phyloP scores from a whole-genome alignment of 345 rosid species.

The Corymbia maculata region DNA sequence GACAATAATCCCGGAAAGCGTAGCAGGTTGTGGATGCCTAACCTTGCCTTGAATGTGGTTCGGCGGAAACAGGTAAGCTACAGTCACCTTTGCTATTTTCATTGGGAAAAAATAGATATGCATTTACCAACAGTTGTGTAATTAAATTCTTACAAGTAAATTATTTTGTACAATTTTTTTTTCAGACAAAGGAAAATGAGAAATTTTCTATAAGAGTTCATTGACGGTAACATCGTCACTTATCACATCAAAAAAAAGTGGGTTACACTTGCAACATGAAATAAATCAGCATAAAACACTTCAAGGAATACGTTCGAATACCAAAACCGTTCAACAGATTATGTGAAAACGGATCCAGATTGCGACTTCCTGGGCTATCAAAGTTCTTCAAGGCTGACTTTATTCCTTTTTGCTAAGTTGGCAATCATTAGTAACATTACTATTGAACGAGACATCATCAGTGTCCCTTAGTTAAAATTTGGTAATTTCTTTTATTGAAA shows the following conservation, averaged over 20 bases:
- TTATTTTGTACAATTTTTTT: no score
- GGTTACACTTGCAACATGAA: not conserved
- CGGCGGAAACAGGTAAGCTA: no score
- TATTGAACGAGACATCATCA: not conserved
- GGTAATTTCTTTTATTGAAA: not conserved
- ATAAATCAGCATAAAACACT: not conserved
- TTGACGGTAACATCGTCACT: fast-evolving
- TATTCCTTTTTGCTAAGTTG: not conserved
- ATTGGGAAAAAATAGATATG: no score
- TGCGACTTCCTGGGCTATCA: not conserved
- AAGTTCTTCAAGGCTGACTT: not conserved
- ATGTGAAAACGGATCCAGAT: not conserved
- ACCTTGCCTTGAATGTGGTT: no score
- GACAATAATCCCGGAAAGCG: no score
- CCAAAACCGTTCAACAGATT: not conserved
- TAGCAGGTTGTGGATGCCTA: no score
- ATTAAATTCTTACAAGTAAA: no score
- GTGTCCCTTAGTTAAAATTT: no score
- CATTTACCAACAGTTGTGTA: no score
- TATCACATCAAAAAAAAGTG: not conserved
- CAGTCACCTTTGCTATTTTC: no score
- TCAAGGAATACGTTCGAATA: not conserved
- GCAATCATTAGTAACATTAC: not conserved
- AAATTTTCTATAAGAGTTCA: not conserved
- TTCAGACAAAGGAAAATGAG: not conserved